Conservation (phyloP, 1,284 basidiomycete genomes). For the Ceratobasidium theobromae region DNA sequence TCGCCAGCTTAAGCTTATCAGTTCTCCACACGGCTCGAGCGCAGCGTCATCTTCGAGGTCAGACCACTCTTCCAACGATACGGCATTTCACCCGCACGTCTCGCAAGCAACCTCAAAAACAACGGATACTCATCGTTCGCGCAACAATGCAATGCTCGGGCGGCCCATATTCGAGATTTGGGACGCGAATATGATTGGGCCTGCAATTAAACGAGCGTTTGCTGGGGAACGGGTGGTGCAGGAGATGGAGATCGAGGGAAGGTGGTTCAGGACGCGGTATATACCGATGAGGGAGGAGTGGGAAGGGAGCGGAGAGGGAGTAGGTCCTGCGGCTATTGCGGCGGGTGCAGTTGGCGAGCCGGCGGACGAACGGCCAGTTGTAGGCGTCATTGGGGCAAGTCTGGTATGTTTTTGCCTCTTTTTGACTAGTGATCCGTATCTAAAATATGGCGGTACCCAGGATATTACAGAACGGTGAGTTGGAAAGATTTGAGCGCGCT, state of each 20-base stretch:
- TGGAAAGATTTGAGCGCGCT: not conserved
- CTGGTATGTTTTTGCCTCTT: not conserved
- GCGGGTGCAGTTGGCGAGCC: not conserved
- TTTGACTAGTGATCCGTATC: not conserved
- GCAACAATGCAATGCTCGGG: conserved; percentile 29
- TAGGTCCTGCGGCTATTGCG: not conserved
- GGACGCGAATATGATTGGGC: conserved; percentile 1
- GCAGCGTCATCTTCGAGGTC: conserved; percentile 8
- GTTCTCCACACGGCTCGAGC: conserved; percentile 10
- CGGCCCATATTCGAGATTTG: conserved; percentile 19
- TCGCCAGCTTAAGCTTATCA: conserved; percentile 6
- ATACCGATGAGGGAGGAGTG: conserved; percentile 23
- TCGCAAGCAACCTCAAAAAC: not conserved
- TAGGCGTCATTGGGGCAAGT: conserved; percentile 18
- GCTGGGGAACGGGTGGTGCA: conserved; percentile 4
- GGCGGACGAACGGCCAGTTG: conserved; percentile 11
- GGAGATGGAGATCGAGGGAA: conserved; percentile 28
- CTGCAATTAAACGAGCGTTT: conserved; percentile 19
- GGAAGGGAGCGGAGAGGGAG: not conserved
- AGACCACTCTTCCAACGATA: conserved; percentile 16
- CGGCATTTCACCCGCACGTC: not conserved
- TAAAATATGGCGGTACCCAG: no score
- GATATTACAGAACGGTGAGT: conserved; percentile 29
- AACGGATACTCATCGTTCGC: not conserved
- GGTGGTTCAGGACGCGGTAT: conserved; percentile 29